Evolutionary conservation across 2,329 filamentous ascomycete genomes (phyloP).

Genomic region (Colletotrichum liriopes): DNA sequence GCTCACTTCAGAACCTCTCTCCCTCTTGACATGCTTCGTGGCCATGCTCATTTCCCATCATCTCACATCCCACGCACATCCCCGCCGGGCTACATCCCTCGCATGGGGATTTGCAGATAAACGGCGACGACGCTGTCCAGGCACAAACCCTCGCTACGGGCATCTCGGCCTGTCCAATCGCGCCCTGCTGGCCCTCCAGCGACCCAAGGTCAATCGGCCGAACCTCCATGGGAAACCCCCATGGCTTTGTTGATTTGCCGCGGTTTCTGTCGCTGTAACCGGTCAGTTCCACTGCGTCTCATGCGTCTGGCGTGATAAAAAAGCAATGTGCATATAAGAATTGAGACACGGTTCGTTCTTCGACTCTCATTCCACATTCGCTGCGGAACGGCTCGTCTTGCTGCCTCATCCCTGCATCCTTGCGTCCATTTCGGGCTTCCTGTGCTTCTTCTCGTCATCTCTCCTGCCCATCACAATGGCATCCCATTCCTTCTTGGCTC

Average conservation of each 20-base stretch:
- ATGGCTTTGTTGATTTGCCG: not conserved
- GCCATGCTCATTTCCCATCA: conserved; percentile 2
- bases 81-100: not conserved
- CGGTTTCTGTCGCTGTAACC: not conserved
- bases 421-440: no score
- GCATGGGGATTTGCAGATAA: not conserved
- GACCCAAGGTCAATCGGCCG: not conserved
- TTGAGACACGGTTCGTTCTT: not conserved
- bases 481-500: not conserved
- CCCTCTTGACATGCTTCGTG: not conserved
- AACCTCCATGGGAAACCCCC: not conserved
- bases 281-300: not conserved
- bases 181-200: no score
- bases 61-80: not conserved
- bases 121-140: conserved; percentile 27
- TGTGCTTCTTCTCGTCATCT: no score
- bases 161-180: not conserved
- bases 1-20: not conserved
- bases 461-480: not conserved
- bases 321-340: not conserved
- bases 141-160: conserved; percentile 14
- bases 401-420: conserved; percentile 7
- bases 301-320: not conserved
- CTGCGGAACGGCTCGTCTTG: conserved; percentile 5
- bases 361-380: no score